Evolutionary conservation across 768 basidiomycete genomes (phyloP).

Genomic region (Collybiopsis luxurians): DNA sequence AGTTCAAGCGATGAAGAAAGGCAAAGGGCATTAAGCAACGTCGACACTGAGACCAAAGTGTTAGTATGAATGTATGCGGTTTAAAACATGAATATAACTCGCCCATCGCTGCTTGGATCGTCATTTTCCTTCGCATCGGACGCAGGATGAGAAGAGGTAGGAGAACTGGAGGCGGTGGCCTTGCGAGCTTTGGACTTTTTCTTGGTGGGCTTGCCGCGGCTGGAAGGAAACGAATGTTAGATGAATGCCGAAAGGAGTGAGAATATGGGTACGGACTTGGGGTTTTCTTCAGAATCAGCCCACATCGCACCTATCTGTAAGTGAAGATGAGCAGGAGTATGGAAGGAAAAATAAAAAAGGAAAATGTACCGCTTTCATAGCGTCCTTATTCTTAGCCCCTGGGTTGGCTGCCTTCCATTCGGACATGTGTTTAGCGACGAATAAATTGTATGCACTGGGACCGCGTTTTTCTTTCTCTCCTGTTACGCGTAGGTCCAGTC

Average conservation of each 20-base stretch:
- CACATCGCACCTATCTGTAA: background rate
- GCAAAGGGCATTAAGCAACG: background rate
- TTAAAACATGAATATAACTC: no score
- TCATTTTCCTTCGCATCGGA: background rate
- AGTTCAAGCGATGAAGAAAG: background rate
- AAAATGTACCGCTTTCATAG: background rate
- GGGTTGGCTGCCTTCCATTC: background rate
- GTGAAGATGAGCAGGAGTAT: background rate
- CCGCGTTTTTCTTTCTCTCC: conserved; percentile 2
- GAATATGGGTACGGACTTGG: background rate
- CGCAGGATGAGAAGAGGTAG: background rate
- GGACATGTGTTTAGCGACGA: background rate
- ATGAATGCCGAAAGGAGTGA: background rate
- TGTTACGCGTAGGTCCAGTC: background rate
- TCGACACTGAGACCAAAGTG: background rate
- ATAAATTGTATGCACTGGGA: background rate
- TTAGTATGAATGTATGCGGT: conserved; percentile 1
- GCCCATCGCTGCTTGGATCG: background rate
- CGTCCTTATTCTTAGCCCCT: background rate
- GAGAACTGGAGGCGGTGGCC: background rate
- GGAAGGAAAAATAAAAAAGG: no score
- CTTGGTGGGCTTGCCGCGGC: background rate
- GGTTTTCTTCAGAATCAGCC: conserved; percentile 2
- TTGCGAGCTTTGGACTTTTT: background rate
- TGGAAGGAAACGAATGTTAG: background rate